A percentile compares a stretch with the other conserved stretches of the same genome.
phyloP scores from a whole-genome alignment of 2,329 filamentous ascomycete species.

The Fusarium nanum region DNA sequence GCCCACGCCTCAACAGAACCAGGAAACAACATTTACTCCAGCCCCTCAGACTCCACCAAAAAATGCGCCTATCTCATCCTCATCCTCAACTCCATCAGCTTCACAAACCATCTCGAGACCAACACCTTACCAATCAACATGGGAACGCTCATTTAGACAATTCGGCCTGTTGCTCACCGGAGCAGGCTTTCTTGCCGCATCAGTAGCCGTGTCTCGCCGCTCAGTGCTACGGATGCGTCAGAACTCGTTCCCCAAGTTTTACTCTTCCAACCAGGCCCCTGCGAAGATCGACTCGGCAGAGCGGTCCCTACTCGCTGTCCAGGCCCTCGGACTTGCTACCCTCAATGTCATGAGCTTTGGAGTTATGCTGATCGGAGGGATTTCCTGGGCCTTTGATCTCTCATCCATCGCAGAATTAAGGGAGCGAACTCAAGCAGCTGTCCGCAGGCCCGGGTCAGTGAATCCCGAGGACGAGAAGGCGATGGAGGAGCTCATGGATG shows the following conservation, averaged over 20 bases:
- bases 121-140: conserved; percentile 51
- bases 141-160: conserved; percentile 63
- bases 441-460: conserved; percentile 50
- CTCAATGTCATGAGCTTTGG: conserved; percentile 83
- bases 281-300: conserved; percentile 47
- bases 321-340: conserved; percentile 87
- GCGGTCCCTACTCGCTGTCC: conserved; percentile 73
- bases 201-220: conserved; percentile 77
- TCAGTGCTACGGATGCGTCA: conserved; percentile 73
- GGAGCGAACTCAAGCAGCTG: conserved; percentile 58
- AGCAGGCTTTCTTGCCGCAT: conserved; percentile 78
- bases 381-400: conserved; percentile 82
- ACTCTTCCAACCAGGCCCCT: conserved; percentile 65
- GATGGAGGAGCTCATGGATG: conserved; percentile 70
- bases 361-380: conserved; percentile 78
- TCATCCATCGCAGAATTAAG: conserved; percentile 74
- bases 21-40: conserved; percentile 17
- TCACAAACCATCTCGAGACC: neutral
- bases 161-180: conserved; percentile 79
- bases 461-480: conserved; percentile 66
- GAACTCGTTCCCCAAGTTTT: conserved; percentile 76
- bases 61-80: conserved; percentile 5
- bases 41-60: conserved; percentile 33
- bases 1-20: conserved; percentile 1
- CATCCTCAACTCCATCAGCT: neutral